These are phyloP conservation scores for Kockovaella imperatae DNA, from an alignment of 768 basidiomycete species.

Conservation along the genomic window DNA sequence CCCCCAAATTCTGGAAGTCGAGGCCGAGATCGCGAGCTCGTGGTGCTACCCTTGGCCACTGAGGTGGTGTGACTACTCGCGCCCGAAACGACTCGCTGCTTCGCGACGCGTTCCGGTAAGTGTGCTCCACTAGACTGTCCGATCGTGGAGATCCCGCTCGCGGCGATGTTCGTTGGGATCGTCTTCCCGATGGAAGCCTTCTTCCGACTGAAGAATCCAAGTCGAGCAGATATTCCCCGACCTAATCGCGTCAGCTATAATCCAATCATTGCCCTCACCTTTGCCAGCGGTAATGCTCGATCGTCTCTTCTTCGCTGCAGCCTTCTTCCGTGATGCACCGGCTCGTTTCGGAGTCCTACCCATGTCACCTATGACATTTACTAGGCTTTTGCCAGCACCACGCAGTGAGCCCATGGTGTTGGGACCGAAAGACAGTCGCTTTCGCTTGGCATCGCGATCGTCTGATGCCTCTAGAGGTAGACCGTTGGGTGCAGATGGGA, in stretches of 20 bases:
- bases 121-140: too few relatives aligned
- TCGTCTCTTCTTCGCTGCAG: slow-evolving; percentile 15
- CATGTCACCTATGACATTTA: slow-evolving; percentile 19
- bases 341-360: slow-evolving; percentile 6
- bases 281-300: slow-evolving; percentile 8
- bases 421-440: slow-evolving; percentile 22
- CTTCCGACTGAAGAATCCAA: background rate
- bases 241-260: background rate
- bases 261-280: background rate
- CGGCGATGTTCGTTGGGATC: too few relatives aligned
- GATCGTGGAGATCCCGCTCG: too few relatives aligned
- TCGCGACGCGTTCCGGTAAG: too few relatives aligned
- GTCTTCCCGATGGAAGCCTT: background rate
- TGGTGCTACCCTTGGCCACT: too few relatives aligned
- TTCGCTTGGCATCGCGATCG: slow-evolving; percentile 16
- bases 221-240: background rate
- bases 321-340: slow-evolving; percentile 7
- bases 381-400: slow-evolving; percentile 29
- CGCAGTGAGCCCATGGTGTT: slow-evolving; percentile 22
- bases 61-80: background rate
- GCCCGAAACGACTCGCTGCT: background rate
- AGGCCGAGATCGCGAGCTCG: slow-evolving; percentile 18
- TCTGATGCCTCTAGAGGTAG: slow-evolving; percentile 6
- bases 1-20: background rate
- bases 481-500: slow-evolving; percentile 29